Percentiles rank a stretch among this genome's conserved stretches.
phyloP scores from a whole-genome alignment of 2,329 filamentous ascomycete genomes.

The Diaporthe longicolla region DNA sequence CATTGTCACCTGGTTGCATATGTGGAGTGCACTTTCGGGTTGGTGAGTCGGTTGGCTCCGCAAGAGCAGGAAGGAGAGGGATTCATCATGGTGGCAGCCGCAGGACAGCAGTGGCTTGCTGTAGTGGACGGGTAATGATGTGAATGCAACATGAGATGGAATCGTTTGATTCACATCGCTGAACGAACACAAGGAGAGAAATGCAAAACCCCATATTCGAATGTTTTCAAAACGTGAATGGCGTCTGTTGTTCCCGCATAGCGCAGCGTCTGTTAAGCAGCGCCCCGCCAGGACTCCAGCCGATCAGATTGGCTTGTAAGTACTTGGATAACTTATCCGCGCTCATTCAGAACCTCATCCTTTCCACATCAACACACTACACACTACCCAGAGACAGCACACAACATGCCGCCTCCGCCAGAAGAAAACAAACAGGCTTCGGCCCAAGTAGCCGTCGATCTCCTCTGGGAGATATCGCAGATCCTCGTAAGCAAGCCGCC shows the following conservation, averaged over 20 bases:
- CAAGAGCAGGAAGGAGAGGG: not conserved
- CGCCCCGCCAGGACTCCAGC: not conserved
- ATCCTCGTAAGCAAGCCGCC: conserved; percentile 76
- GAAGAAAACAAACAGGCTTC: conserved; percentile 77
- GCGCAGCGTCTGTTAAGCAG: not conserved
- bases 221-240: not conserved
- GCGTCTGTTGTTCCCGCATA: not conserved
- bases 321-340: not conserved
- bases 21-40: not conserved
- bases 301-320: not conserved
- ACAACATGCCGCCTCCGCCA: conserved; percentile 55
- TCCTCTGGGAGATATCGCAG: conserved; percentile 87
- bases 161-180: not conserved
- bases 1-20: not conserved
- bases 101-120: not conserved
- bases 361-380: conserved; percentile 3
- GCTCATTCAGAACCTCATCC: conserved; percentile 24
- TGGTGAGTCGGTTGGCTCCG: not conserved
- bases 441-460: conserved; percentile 86
- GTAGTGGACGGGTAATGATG: not conserved
- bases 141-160: not conserved
- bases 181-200: not conserved
- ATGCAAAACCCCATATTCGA: not conserved
- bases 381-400: conserved; percentile 1
- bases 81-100: not conserved